Evolutionary conservation across 169 alveolate genomes (phyloP).

Genomic region (Plasmodium fragile): DNA sequence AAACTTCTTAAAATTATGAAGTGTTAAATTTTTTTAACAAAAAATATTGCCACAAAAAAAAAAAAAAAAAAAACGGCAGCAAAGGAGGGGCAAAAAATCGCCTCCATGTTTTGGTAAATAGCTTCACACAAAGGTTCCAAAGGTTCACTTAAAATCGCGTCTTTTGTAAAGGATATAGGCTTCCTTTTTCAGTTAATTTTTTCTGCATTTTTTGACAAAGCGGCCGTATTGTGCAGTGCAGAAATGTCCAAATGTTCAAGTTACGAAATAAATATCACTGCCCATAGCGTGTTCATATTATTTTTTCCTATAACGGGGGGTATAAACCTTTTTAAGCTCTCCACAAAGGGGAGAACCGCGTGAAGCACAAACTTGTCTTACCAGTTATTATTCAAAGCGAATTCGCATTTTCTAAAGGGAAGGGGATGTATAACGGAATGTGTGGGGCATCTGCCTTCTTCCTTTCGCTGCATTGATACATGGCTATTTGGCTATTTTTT

Average conservation of each 20-base stretch:
- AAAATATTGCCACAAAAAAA: conserved; percentile 4
- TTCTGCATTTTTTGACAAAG: background rate
- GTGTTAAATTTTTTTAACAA: background rate
- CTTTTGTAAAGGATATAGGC: background rate
- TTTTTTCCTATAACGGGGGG: background rate
- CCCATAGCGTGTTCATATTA: background rate
- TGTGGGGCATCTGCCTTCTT: background rate
- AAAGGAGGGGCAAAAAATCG: background rate
- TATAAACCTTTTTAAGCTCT: background rate
- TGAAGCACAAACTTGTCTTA: conserved; percentile 16
- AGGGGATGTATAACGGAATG: background rate
- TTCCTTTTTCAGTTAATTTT: background rate
- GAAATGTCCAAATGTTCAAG: background rate
- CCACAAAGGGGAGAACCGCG: background rate
- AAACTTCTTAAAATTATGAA: conserved; percentile 20
- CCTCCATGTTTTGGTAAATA: conserved; percentile 2
- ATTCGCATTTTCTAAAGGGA: conserved; percentile 25
- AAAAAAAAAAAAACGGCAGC: background rate
- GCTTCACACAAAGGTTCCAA: background rate
- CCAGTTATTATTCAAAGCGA: background rate
- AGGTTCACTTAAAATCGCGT: background rate
- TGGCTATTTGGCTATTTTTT: background rate
- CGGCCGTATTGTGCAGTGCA: background rate
- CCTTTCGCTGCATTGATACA: background rate
- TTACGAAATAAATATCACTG: conserved; percentile 6